Evolutionary conservation across 805 yeast genomes (phyloP).

Genomic region (Debaryomyces tyrocola): DNA sequence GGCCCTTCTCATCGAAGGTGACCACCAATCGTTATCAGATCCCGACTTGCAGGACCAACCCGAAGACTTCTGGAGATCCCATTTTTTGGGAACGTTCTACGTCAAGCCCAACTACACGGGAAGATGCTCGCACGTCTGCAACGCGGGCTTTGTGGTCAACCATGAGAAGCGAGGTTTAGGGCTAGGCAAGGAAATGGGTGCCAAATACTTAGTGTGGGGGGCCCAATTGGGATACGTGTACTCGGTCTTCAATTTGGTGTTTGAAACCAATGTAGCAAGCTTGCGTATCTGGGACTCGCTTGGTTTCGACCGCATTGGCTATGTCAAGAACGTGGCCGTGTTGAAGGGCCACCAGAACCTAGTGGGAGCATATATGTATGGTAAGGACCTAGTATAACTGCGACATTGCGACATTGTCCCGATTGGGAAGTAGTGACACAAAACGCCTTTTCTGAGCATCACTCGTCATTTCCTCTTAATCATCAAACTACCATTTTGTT

Average conservation of each 20-base stretch:
- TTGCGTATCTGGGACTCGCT: conserved; percentile 76
- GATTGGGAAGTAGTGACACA: too few species aligned
- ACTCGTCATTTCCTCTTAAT: background rate
- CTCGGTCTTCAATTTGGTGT: conserved; percentile 86
- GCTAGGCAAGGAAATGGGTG: conserved; percentile 71
- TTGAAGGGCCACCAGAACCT: conserved; percentile 62
- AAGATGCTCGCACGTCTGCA: conserved; percentile 82
- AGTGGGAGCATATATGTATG: conserved; percentile 78
- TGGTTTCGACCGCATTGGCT: conserved; percentile 80
- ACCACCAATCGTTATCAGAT: conserved; percentile 13
- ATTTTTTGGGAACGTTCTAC: conserved; percentile 71
- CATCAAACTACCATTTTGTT: conserved; percentile 1
- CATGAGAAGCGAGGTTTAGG: conserved; percentile 60
- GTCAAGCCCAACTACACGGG: conserved; percentile 87
- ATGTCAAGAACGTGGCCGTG: conserved; percentile 69
- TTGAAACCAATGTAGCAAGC: conserved; percentile 77
- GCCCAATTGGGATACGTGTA: conserved; percentile 77
- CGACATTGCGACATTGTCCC: background rate
- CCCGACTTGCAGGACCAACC: conserved; percentile 31
- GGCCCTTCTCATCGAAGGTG: conserved; percentile 55
- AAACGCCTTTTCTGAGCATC: background rate
- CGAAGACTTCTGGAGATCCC: conserved; percentile 44
- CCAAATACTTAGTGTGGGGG: conserved; percentile 66
- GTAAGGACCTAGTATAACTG: conserved; percentile 49
- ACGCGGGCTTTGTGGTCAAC: conserved; percentile 81